A percentile compares a stretch with the other conserved stretches of the same genome.
Evolutionary conservation across 441 rosid species (phyloP).

Genomic region (Mallotus japonicus): DNA sequence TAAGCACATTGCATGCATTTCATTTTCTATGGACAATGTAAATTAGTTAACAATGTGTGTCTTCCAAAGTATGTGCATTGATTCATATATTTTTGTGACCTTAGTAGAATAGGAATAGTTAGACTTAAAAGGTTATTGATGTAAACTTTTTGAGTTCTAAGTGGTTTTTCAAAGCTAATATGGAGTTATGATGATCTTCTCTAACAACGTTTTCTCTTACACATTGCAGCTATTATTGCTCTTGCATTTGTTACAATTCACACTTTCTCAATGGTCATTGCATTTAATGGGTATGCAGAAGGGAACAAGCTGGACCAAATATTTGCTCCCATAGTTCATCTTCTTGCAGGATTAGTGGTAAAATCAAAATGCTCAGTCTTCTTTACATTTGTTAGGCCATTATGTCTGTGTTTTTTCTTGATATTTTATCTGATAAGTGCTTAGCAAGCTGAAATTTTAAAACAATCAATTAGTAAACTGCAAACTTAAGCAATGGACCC

Average conservation of each 20-base stretch:
- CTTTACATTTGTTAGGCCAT: slow-evolving; percentile 8
- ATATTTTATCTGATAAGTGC: background rate
- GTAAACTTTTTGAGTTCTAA: background rate
- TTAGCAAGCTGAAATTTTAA: background rate
- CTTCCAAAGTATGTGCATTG: background rate
- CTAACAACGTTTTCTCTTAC: slow-evolving; percentile 23
- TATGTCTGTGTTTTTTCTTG: background rate
- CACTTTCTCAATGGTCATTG: slow-evolving; percentile 96
- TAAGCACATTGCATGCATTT: background rate
- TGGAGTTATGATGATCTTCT: slow-evolving; percentile 7
- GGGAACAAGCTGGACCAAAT: slow-evolving; percentile 80
- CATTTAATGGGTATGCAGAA: slow-evolving; percentile 84
- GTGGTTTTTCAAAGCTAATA: too few relatives aligned
- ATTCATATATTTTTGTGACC: slow-evolving; percentile 4
- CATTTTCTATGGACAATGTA: background rate
- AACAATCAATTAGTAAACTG: background rate
- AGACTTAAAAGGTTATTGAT: background rate
- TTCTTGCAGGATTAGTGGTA: slow-evolving; percentile 89
- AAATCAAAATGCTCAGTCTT: slow-evolving; percentile 16
- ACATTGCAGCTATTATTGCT: slow-evolving; percentile 71
- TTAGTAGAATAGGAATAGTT: background rate
- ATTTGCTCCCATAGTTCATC: slow-evolving; percentile 81
- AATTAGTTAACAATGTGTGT: slow-evolving; percentile 2
- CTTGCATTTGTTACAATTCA: slow-evolving; percentile 92
- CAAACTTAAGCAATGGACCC: background rate